Percentiles rank a stretch among this genome's conserved stretches.
phyloP scores from a whole-genome alignment of 2,329 filamentous ascomycete species.

The Fusarium bactridioides region DNA sequence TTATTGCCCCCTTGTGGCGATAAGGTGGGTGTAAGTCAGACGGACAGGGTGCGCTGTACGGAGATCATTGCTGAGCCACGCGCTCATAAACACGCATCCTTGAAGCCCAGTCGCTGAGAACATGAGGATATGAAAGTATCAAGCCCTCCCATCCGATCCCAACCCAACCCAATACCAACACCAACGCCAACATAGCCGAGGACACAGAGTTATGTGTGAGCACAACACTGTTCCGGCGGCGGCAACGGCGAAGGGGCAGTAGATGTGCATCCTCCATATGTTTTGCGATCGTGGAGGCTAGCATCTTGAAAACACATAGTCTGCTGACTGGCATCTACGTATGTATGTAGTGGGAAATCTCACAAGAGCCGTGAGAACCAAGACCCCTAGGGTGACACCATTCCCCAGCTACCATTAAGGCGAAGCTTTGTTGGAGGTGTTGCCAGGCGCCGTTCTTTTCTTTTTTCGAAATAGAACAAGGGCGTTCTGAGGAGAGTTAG shows the following conservation, averaged over 20 bases:
- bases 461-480: conserved; percentile 28
- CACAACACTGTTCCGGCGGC: neutral
- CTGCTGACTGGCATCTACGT: conserved; percentile 16
- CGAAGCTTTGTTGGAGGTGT: conserved; percentile 37
- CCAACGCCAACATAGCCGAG: neutral
- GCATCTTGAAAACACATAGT: conserved; percentile 19
- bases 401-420: conserved; percentile 31
- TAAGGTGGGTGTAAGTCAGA: conserved; percentile 33
- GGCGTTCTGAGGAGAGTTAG: conserved; percentile 14
- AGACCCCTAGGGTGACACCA: conserved; percentile 24
- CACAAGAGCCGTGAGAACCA: neutral
- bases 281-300: conserved; percentile 5
- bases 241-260: neutral
- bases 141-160: conserved; percentile 13
- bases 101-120: neutral
- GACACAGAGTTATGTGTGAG: neutral
- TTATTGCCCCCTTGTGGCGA: conserved; percentile 33
- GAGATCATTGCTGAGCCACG: conserved; percentile 34
- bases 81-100: conserved; percentile 32
- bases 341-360: neutral
- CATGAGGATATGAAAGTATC: conserved; percentile 27
- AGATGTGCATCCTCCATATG: neutral
- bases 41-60: conserved; percentile 25
- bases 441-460: conserved; percentile 26
- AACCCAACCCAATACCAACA: neutral